Base-by-base conservation (phyloP, 768 basidiomycete species). In the Hypholoma sublateritium region DNA sequence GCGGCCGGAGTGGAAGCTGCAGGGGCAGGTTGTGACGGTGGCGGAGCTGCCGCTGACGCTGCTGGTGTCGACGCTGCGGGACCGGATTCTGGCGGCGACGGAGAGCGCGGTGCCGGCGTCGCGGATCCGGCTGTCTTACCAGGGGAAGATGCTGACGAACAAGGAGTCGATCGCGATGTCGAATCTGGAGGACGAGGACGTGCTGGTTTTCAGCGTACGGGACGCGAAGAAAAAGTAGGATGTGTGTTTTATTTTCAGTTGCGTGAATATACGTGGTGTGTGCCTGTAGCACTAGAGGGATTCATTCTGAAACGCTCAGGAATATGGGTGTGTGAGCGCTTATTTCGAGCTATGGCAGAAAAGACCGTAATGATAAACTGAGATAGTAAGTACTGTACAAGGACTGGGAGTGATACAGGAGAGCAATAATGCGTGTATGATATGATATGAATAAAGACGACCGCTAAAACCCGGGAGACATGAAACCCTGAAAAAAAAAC, bases 1-100 rank as follows among this genome's bases (percentile, higher is more conserved):
- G 34, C 94, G 91, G 69, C 88, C 95, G 0, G 95, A 96, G 71
- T 96, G 91, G 92, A 95, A 96, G 66, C 77, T 97, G 53, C 86
- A 96, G 65, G 95, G 95, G 0, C 80, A 79, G 51, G 74, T 85
- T 39, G 84, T 95, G 57, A 85, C 85, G 9, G 80, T 99, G 56
- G 81, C 85, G 1, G 93, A 97, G 56, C 73, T 98, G 32, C 91
- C 93, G 9, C 80, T 97, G 65, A 93, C 83, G 55, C 74, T 93
- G 44, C 75, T 95, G 44, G 89, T 98, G 56, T 92, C 93, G 6
- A 91, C 93, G 3, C 77, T 99, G 19, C 87, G 96, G 41, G 95
- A 98, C 69, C 87, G 93, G 53, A 91, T 98, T 55, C 74, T 90
- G 59, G 83, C 86, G 59, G 81, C 85, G 52, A 87, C 89, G 21